Conservation (phyloP, 2,329 filamentous ascomycete species). For the Ophiostoma australiae region DNA sequence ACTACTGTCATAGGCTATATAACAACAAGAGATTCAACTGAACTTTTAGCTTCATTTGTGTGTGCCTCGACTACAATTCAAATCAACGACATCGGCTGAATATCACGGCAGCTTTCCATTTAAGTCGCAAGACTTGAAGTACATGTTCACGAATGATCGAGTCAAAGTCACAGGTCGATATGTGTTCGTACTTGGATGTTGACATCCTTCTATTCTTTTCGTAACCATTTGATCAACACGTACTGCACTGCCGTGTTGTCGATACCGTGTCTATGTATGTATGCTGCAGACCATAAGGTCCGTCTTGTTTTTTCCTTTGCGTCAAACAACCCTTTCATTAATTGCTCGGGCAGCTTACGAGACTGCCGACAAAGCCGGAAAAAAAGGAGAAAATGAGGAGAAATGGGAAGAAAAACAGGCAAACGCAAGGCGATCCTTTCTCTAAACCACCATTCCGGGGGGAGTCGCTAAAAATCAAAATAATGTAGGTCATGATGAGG, state of each 20-base stretch:
- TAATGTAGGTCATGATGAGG: conserved; percentile 4
- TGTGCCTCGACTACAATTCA: too few species aligned
- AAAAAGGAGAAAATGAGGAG: conserved; percentile 5
- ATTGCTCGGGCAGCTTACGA: background rate
- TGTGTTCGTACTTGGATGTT: conserved; percentile 18
- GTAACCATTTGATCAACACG: conserved; percentile 13
- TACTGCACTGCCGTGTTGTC: conserved; percentile 1
- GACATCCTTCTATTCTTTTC: conserved; percentile 19
- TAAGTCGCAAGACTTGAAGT: too few species aligned
- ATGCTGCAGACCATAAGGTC: conserved; percentile 16
- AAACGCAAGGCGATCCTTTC: background rate
- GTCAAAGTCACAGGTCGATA: background rate
- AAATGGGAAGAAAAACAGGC: background rate
- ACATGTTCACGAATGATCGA: background rate
- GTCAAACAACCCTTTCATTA: background rate
- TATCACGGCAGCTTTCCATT: too few species aligned
- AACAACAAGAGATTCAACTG: background rate
- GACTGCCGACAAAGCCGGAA: background rate
- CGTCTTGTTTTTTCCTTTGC: background rate
- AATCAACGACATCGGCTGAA: too few species aligned
- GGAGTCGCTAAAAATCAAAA: conserved; percentile 4
- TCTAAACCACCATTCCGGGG: background rate
- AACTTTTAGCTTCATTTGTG: background rate
- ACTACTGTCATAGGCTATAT: background rate
- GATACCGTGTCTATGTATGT: conserved; percentile 13